Evolutionary conservation across 2,329 filamentous ascomycete species (phyloP), one percentile per base, ranked within the genome.

Genomic region (Pseudocercospora vitis): DNA sequence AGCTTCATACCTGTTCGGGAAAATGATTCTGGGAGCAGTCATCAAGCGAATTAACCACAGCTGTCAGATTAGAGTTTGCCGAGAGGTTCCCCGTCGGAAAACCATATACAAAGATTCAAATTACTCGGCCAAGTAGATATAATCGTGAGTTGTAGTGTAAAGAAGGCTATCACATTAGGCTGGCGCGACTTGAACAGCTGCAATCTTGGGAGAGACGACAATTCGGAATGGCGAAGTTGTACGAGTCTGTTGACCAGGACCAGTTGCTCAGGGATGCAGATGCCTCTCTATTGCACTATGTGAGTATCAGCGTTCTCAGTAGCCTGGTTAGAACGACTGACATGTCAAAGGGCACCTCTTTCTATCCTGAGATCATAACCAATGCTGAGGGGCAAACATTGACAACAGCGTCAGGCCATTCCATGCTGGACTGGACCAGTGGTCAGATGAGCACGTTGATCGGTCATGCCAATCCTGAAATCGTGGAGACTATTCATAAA

Each of bases 351-450:
- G 60, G 58, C 33, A 60, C 60, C 23, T 37, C 47, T 5, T 63
- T 59, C 29, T 51, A 59, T 32, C 58, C 60, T n/a, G 50, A 59
- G 14, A 56, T 63, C 45, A 63, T 62, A 32, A 50, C 48, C 14
- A 40, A 56, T 28, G 58, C 61, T 12, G 45, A 48, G 19, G 61
- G 60, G 11, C 60, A 54, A 19, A 57, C 53, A 11, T 57, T 64
- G 31, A 53, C 49, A 1, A 60, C 56, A 11, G 53, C 54, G 9
- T 48, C 48, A 3, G 60, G 60, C 9, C 62, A 73, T 11, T 66
- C 71, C 45, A 76, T 84, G 50, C 73, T 84, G 0, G 81, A 84
- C 66, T 83, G 77, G 69, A 84, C 81, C 0, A 83, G 81, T 8
- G 53, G 57, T 6, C 81, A 85, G 57, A 84, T 84, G 80, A 78